Evolutionary conservation across 2,329 filamentous ascomycete genomes (phyloP).

Genomic region (Fusarium sambucinum): DNA sequence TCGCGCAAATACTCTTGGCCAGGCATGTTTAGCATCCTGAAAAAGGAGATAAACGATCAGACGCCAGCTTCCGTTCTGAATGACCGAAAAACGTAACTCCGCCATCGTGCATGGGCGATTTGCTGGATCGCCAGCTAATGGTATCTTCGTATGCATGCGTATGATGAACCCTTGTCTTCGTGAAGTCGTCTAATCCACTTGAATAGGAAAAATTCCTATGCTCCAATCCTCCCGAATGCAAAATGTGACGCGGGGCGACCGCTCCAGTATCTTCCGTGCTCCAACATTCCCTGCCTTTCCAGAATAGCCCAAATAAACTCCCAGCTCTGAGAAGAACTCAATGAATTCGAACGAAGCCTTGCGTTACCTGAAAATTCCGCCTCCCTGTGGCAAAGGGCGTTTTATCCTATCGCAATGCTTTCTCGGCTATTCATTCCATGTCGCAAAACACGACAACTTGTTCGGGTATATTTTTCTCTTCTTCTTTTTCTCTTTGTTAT

Average conservation of each 20-base stretch:
- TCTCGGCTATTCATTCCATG: not conserved
- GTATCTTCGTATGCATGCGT: conserved; percentile 41
- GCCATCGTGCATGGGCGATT: conserved; percentile 27
- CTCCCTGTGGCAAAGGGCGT: conserved; percentile 13
- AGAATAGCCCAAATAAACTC: conserved; percentile 38
- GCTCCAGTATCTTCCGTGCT: conserved; percentile 42
- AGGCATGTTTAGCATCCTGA: not conserved
- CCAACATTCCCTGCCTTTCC: conserved; percentile 24
- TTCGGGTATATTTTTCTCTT: not conserved
- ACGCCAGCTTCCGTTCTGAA: conserved; percentile 32
- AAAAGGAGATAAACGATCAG: conserved; percentile 23
- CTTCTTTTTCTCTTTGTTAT: not conserved
- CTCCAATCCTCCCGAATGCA: conserved; percentile 41
- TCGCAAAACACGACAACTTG: not conserved
- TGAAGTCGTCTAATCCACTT: conserved; percentile 35
- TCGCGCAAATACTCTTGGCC: not conserved
- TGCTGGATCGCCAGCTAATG: conserved; percentile 29
- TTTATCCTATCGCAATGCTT: not conserved
- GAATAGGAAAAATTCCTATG: conserved; percentile 23
- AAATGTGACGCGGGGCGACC: conserved; percentile 40
- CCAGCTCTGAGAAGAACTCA: conserved; percentile 26
- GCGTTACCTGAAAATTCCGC: conserved; percentile 4
- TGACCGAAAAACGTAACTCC: conserved; percentile 31
- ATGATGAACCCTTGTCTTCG: conserved; percentile 41
- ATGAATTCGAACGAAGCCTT: conserved; percentile 13